These are phyloP conservation scores for Parasarocladium wereldwijsianum DNA, from an alignment of 2,329 filamentous ascomycete species.

Conservation along the genomic window DNA sequence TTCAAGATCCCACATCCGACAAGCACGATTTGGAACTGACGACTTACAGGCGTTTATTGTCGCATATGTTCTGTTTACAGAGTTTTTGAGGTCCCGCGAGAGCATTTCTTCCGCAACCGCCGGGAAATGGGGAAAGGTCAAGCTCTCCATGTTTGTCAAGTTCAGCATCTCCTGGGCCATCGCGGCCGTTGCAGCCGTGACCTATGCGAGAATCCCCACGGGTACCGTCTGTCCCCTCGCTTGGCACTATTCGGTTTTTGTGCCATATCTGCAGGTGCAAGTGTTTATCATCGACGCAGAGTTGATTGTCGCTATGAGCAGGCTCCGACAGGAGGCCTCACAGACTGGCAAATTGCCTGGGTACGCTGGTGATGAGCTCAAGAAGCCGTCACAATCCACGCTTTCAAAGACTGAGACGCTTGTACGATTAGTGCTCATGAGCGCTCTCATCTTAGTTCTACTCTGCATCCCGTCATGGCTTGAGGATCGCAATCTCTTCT, in stretches of 20 bases:
- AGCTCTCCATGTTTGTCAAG: constrained; percentile 4
- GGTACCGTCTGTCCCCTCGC: constrained; percentile 8
- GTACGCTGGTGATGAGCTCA: too few species aligned
- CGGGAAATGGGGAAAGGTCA: constrained; percentile 2
- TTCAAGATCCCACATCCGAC: too few species aligned
- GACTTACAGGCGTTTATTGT: too few species aligned
- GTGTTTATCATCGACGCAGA: constrained; percentile 16
- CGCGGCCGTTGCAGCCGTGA: constrained; percentile 9
- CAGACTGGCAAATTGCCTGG: constrained; percentile 11
- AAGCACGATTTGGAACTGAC: too few species aligned
- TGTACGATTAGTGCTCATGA: too few species aligned
- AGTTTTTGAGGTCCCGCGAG: too few species aligned
- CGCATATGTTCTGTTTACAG: too few species aligned
- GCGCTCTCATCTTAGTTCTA: too few species aligned
- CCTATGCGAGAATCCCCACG: constrained; percentile 4
- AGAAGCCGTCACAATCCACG: too few species aligned
- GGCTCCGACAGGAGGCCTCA: constrained; percentile 9
- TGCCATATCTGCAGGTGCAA: constrained; percentile 9
- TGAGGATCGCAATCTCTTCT: constrained; percentile 13
- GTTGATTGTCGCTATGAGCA: constrained; percentile 13
- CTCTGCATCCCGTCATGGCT: constrained; percentile 10
- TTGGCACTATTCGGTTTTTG: constrained; percentile 5
- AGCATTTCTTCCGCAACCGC: too few species aligned
- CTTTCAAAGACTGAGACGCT: too few species aligned
- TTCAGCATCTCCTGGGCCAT: constrained; percentile 17